These are phyloP conservation scores for Geotrichum bryndzae DNA, from an alignment of 1,139 yeast species.

Conservation along the genomic window DNA sequence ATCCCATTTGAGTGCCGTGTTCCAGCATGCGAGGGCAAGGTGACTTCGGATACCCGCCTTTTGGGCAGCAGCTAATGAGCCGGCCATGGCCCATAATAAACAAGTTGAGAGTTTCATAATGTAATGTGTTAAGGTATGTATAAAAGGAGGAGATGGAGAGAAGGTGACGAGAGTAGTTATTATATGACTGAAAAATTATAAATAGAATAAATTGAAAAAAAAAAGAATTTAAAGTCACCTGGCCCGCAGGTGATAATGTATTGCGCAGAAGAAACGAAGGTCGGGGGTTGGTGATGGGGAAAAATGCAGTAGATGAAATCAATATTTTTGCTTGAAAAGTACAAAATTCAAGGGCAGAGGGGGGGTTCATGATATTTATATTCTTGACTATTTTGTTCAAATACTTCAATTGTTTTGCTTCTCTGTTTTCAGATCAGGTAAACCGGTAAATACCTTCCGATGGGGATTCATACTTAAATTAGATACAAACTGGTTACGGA, in stretches of 20 bases:
- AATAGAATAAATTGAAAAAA: background rate
- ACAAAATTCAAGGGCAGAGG: background rate
- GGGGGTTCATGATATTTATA: background rate
- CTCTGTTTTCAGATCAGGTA: background rate
- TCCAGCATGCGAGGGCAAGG: constrained; percentile 18
- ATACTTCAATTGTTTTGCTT: background rate
- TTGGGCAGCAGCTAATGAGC: constrained; percentile 9
- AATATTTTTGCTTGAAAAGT: background rate
- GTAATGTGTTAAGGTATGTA: background rate
- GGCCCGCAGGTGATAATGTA: background rate
- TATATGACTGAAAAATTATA: background rate
- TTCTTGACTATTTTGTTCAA: background rate
- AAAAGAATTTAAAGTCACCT: background rate
- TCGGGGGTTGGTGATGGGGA: background rate
- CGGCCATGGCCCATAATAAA: background rate
- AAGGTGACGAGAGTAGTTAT: background rate
- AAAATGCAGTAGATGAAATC: background rate
- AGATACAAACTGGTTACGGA: background rate
- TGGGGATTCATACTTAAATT: background rate
- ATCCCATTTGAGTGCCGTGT: constrained; percentile 15
- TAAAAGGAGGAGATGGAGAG: background rate
- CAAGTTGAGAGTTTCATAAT: background rate
- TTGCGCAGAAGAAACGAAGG: background rate
- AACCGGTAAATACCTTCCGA: background rate
- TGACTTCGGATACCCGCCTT: constrained; percentile 17